Evolutionary conservation across 345 rosid genomes (phyloP).

Genomic region (Salix koriyanagi): DNA sequence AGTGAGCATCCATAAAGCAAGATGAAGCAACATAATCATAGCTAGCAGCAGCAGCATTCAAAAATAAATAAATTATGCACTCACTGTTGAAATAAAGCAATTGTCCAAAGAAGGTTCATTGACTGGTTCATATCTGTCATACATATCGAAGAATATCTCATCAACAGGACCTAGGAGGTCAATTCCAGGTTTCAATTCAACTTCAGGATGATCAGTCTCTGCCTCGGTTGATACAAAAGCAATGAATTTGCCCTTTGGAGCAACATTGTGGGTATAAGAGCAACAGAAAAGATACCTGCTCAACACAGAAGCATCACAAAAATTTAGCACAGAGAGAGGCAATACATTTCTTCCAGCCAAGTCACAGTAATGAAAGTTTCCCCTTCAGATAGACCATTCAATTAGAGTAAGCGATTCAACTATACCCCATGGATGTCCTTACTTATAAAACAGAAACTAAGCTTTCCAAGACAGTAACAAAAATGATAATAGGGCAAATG

Average conservation of each 20-base stretch:
- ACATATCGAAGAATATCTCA: slow-evolving; percentile 78
- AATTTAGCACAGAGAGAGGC: not conserved
- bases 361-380: not conserved
- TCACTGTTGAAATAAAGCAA: slow-evolving; percentile 83
- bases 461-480: not conserved
- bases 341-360: not conserved
- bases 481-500: not conserved
- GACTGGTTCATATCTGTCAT: slow-evolving; percentile 77
- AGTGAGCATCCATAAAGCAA: slow-evolving; percentile 5
- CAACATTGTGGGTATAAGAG: slow-evolving; percentile 89
- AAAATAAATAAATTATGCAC: slow-evolving; percentile 16
- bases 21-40: not conserved
- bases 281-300: slow-evolving; percentile 94
- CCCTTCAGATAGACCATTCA: not conserved
- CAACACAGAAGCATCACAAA: not conserved
- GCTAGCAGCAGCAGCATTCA: not conserved
- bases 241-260: slow-evolving; percentile 89
- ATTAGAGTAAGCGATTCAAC: not conserved
- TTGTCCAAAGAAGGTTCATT: slow-evolving; percentile 80
- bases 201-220: slow-evolving; percentile 73
- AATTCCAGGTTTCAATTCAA: slow-evolving; percentile 76
- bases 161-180: slow-evolving; percentile 80
- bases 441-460: not conserved
- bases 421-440: not conserved
- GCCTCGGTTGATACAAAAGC: slow-evolving; percentile 94